Evolutionary conservation across 805 yeast genomes (phyloP), one percentile per base, ranked within the genome.

Genomic region (Sungouiozyma ichnusensis): DNA sequence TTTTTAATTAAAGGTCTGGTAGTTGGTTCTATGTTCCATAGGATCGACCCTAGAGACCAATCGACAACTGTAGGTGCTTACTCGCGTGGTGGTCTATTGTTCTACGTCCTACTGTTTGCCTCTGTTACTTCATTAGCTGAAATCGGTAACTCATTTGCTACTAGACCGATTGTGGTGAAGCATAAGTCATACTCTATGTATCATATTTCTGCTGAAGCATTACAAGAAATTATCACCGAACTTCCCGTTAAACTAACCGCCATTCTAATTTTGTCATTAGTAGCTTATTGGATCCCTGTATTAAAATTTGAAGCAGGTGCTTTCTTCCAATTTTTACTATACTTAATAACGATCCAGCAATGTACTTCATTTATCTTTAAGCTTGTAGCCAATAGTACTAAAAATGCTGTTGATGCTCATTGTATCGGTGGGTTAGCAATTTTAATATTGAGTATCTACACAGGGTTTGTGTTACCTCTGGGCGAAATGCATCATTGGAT

Each of bases 111-210:
- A 38, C 64, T 79, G 42, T 78, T 72, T 50, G 77, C 74, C 58
- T 76, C 79, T 36, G 68, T 78, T 50, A 71, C 80, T 41, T 71
- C 80, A 9, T 60, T 78, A 44, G 77, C 81, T 51, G 85, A 77
- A 62, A 74, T 79, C 44, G 68, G 79, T 52, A 59, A 72, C 8
- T 63, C 78, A 43, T 79, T 76, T 51, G 74, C 74, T 45, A 73
- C 73, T 43, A 74, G 82, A 63, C 76, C 81, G 20, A 76, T 79
- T 50, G 67, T 77, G 44, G 77, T 74, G 50, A 79, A 79, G 55
- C 86, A 79, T 53, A 73, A 73, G 52, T 70, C 78, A 20, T 79
- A 75, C 50, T 74, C 80, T 14, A 64, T 79, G 63, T 77, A 74
- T 56, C 73, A 78, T 46, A 77, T 79, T 15, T 71, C 84, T 17